These are phyloP conservation scores for Thalassiosira exigua DNA, from an alignment of 352 stramenopile genomes.

Conservation along the genomic window DNA sequence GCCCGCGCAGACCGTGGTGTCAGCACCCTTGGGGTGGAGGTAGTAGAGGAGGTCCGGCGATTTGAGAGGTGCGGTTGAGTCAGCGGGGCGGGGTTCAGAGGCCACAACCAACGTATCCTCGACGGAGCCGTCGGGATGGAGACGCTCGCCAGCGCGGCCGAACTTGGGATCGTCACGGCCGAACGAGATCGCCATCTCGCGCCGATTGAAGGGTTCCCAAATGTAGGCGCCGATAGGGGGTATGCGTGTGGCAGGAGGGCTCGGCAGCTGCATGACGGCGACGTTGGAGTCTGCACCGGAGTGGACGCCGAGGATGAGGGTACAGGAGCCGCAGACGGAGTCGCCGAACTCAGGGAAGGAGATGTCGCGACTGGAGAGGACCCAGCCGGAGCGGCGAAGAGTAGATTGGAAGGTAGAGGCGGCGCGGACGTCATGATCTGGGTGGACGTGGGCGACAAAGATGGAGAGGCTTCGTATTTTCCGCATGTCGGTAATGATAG, in stretches of 20 bases:
- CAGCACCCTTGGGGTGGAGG: not conserved
- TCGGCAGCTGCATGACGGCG: not conserved
- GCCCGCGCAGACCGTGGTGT: conserved; percentile 6
- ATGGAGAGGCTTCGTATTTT: not conserved
- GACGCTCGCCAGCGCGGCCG: no score
- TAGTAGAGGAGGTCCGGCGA: not conserved
- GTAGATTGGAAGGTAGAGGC: not conserved
- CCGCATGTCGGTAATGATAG: not conserved
- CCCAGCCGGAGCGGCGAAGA: not conserved
- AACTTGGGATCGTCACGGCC: not conserved
- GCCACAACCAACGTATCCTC: not conserved
- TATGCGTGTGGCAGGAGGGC: not conserved
- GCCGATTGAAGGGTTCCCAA: not conserved
- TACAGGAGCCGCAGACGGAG: not conserved
- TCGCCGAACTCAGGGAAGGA: not conserved
- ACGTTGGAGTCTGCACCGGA: not conserved
- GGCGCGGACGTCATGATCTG: not conserved
- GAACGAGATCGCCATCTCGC: not conserved
- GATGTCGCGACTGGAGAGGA: not conserved
- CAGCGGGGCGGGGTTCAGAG: no score
- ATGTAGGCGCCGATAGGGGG: not conserved
- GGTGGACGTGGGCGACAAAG: not conserved
- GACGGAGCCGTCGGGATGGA: no score
- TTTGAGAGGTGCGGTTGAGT: not conserved
- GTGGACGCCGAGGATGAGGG: not conserved